Conservation (phyloP, 345 rosid species). For the Pistacia atlantica region DNA sequence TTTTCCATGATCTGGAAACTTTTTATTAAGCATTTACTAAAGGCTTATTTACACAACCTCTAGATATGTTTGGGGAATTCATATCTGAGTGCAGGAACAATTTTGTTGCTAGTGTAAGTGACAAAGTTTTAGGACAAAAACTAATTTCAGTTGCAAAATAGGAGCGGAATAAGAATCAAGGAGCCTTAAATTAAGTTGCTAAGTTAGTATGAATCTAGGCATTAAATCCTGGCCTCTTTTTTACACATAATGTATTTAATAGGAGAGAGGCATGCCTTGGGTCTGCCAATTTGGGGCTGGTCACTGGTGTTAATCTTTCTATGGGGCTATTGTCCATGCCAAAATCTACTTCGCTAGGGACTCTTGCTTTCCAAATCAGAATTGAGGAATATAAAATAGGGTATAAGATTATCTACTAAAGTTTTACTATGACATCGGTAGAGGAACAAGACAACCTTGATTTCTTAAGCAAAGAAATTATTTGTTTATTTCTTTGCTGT, state of each 20-base stretch:
- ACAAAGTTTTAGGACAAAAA: background rate
- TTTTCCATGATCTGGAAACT: slow-evolving; percentile 12
- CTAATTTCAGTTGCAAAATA: background rate
- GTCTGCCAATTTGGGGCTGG: too few relatives aligned
- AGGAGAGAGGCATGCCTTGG: too few relatives aligned
- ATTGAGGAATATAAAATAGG: too few relatives aligned
- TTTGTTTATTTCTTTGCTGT: background rate
- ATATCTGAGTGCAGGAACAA: background rate
- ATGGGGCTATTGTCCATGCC: too few relatives aligned
- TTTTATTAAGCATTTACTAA: background rate
- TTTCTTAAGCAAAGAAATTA: background rate
- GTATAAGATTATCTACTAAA: too few relatives aligned
- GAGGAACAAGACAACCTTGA: background rate
- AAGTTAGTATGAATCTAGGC: background rate
- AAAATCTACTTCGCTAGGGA: too few relatives aligned
- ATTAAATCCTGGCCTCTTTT: background rate
- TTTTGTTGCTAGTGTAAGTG: slow-evolving; percentile 8
- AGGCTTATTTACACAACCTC: background rate
- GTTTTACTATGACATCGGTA: too few relatives aligned
- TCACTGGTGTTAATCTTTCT: too few relatives aligned
- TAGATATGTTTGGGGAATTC: background rate
- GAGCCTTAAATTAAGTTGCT: background rate
- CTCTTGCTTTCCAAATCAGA: too few relatives aligned
- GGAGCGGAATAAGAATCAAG: background rate
- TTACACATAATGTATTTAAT: too few relatives aligned